A percentile compares a stretch with the other conserved stretches of the same genome.
Evolutionary conservation across 352 stramenopile species (phyloP).

Genomic region (Phytophthora sojae): DNA sequence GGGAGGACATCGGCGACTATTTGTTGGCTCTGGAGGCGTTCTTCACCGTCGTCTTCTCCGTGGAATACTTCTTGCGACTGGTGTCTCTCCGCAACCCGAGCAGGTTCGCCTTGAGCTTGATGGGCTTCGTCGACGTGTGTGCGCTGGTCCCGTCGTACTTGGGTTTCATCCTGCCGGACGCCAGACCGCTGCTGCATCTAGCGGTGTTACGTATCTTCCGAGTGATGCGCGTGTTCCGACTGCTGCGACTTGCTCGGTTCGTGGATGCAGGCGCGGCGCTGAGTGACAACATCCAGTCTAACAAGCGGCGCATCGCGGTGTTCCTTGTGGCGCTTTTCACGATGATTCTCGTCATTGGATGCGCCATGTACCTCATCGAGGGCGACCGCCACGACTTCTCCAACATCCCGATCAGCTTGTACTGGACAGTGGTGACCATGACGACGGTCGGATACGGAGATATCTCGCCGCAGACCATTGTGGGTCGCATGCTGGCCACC

Average conservation of each 20-base stretch:
- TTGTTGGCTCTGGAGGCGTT: slow-evolving; percentile 80
- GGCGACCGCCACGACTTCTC: slow-evolving; percentile 79
- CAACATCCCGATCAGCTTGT: slow-evolving; percentile 90
- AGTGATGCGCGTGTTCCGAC: slow-evolving; percentile 80
- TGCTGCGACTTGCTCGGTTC: slow-evolving; percentile 77
- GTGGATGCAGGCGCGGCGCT: slow-evolving; percentile 71
- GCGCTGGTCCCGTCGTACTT: slow-evolving; percentile 82
- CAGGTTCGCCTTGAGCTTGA: slow-evolving; percentile 69
- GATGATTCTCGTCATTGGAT: slow-evolving; percentile 85
- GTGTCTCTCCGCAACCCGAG: slow-evolving; percentile 70
- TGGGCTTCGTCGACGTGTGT: slow-evolving; percentile 82
- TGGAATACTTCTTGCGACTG: slow-evolving; percentile 81
- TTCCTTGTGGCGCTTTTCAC: slow-evolving; percentile 81
- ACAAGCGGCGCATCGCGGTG: slow-evolving; percentile 81
- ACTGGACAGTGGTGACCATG: slow-evolving; percentile 90
- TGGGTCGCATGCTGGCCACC: slow-evolving; percentile 81
- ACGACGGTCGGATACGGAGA: slow-evolving; percentile 90
- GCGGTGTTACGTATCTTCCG: slow-evolving; percentile 81
- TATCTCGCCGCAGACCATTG: slow-evolving; percentile 82
- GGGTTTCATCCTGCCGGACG: slow-evolving; percentile 63
- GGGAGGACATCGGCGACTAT: slow-evolving; percentile 75
- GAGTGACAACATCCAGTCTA: slow-evolving; percentile 82
- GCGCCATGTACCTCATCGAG: slow-evolving; percentile 88
- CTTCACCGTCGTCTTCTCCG: slow-evolving; percentile 85
- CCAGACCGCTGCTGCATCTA: slow-evolving; percentile 68